Evolutionary conservation across 164 flowering plant species (phyloP).

Genomic region (Vitis amurensis): DNA sequence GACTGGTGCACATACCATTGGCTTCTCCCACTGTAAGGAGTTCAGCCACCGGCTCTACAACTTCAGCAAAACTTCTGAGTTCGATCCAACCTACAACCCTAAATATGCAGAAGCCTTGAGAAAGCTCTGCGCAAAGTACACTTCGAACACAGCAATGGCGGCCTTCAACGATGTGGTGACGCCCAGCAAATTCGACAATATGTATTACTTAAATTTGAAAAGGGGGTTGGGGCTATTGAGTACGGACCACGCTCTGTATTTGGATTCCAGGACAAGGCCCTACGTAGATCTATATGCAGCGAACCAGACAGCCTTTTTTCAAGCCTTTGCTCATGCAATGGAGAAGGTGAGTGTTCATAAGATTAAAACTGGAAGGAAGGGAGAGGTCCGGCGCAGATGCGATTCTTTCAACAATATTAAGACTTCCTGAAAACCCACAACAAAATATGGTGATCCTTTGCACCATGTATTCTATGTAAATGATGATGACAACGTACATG

Average conservation of each 20-base stretch:
- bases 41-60: constrained; percentile 48
- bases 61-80: constrained; percentile 21
- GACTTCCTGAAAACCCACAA: background rate
- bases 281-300: constrained; percentile 50
- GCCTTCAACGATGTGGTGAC: constrained; percentile 67
- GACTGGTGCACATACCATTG: constrained; percentile 75
- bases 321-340: constrained; percentile 57
- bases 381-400: constrained; percentile 9
- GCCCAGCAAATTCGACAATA: constrained; percentile 69
- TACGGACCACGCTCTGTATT: constrained; percentile 41
- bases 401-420: constrained; percentile 13
- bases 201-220: constrained; percentile 51
- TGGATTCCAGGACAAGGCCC: constrained; percentile 52
- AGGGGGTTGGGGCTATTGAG: constrained; percentile 56
- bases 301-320: constrained; percentile 52
- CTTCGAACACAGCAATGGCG: constrained; percentile 37
- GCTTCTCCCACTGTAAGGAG: constrained; percentile 75
- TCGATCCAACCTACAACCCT: constrained; percentile 51
- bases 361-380: constrained; percentile 24
- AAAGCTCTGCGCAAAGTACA: constrained; percentile 46
- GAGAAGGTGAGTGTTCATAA: constrained; percentile 48
- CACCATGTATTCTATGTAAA: too few species aligned
- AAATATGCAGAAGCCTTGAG: constrained; percentile 41
- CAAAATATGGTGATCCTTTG: too few species aligned
- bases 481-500: too few species aligned